A percentile compares a stretch with the other conserved stretches of the same genome.
phyloP scores from a whole-genome alignment of 1,284 basidiomycete species.

The Papiliotrema fonsecae region DNA sequence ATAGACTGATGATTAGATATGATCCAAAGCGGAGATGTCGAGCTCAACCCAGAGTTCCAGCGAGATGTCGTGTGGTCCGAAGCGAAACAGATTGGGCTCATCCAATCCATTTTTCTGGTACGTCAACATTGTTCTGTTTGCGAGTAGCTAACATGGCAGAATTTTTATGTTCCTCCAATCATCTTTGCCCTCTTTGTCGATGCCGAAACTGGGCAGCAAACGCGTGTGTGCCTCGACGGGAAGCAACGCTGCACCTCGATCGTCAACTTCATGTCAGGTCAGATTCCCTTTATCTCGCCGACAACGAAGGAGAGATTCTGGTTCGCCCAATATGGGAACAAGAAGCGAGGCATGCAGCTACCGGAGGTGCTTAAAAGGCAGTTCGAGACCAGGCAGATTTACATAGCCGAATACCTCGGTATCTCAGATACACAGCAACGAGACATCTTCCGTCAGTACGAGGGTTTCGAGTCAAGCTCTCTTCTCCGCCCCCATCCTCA shows the following conservation, averaged over 20 bases:
- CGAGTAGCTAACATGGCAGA: conserved; percentile 16
- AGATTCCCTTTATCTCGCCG: conserved; percentile 31
- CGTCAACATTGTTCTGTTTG: conserved; percentile 11
- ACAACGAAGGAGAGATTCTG: conserved; percentile 29
- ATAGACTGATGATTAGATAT: conserved; percentile 22
- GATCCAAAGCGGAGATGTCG: conserved; percentile 30
- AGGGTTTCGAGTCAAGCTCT: too few species aligned
- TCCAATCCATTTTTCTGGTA: conserved; percentile 36
- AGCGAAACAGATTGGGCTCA: conserved; percentile 24
- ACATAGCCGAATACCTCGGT: conserved; percentile 30
- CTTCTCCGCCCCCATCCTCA: background rate
- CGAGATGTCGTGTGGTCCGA: conserved; percentile 44
- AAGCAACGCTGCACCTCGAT: conserved; percentile 45
- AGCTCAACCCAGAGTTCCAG: conserved; percentile 40
- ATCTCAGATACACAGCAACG: conserved; percentile 33
- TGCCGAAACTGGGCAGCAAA: conserved; percentile 17
- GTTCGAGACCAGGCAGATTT: conserved; percentile 36
- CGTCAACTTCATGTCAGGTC: conserved; percentile 35
- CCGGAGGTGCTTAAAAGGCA: conserved; percentile 23
- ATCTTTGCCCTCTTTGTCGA: conserved; percentile 31
- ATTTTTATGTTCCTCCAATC: conserved; percentile 44
- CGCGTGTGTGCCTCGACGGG: conserved; percentile 42
- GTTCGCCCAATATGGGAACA: conserved; percentile 15
- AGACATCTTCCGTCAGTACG: conserved; percentile 45
- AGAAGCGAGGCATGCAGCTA: conserved; percentile 16